phyloP scores from a whole-genome alignment of 495 filamentous ascomycete species.

The Arthonia radiata region DNA sequence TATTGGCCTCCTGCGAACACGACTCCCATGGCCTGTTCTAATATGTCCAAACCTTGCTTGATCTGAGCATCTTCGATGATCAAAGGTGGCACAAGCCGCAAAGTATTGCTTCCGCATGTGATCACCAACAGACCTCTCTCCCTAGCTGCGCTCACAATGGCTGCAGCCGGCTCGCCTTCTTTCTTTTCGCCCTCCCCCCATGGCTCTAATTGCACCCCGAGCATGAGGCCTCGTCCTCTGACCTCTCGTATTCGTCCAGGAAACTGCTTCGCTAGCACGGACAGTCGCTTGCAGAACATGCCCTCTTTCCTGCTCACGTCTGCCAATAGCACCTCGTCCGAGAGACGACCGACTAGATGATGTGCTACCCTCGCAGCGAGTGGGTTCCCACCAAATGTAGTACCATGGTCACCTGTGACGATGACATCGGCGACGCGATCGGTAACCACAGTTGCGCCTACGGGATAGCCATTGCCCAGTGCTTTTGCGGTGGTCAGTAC shows the following conservation, averaged over 20 bases:
- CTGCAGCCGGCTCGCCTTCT: slow-evolving; percentile 36
- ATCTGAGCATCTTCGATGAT: slow-evolving; percentile 61
- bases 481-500: slow-evolving; percentile 88
- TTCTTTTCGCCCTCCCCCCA: no score
- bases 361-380: slow-evolving; percentile 64
- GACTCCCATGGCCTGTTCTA: slow-evolving; percentile 53
- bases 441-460: slow-evolving; percentile 74
- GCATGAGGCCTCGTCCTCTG: slow-evolving; percentile 57
- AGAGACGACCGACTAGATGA: slow-evolving; percentile 52
- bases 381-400: slow-evolving; percentile 91
- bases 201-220: slow-evolving; percentile 72
- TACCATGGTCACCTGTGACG: slow-evolving; percentile 81
- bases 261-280: slow-evolving; percentile 34
- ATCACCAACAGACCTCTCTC: slow-evolving; percentile 80
- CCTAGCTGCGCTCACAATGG: slow-evolving; percentile 57
- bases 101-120: slow-evolving; percentile 60
- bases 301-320: slow-evolving; percentile 37
- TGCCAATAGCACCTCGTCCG: slow-evolving; percentile 35
- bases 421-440: slow-evolving; percentile 57
- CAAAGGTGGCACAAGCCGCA: slow-evolving; percentile 31
- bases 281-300: slow-evolving; percentile 38
- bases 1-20: no score
- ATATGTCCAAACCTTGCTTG: slow-evolving; percentile 40
- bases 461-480: slow-evolving; percentile 84
- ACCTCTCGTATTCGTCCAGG: slow-evolving; percentile 53